These are phyloP conservation scores for Pulveroboletus sp. DNA, from an alignment of 768 basidiomycete genomes.

Conservation along the genomic window DNA sequence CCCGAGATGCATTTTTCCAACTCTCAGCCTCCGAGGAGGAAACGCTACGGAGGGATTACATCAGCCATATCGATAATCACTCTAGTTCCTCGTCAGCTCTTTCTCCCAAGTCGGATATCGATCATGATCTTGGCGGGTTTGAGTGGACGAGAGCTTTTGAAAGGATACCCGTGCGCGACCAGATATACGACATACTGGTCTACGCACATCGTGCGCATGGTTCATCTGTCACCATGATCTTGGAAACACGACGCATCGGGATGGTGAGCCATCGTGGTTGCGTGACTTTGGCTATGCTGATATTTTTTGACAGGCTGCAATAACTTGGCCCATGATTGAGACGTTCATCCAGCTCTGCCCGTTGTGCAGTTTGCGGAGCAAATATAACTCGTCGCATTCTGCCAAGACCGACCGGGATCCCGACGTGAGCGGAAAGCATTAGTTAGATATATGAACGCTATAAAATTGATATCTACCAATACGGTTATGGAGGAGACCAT, in stretches of 20 bases:
- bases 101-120: slow-evolving; percentile 19
- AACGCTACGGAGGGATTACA: slow-evolving; percentile 44
- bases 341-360: slow-evolving; percentile 63
- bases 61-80: slow-evolving; percentile 34
- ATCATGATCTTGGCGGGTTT: slow-evolving; percentile 27
- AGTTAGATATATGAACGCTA: neutral
- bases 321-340: slow-evolving; percentile 75
- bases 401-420: slow-evolving; percentile 16
- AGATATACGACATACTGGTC: slow-evolving; percentile 65
- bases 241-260: slow-evolving; percentile 52
- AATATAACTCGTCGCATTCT: slow-evolving; percentile 24
- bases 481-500: neutral
- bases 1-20: slow-evolving; percentile 56
- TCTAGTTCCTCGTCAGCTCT: slow-evolving; percentile 1
- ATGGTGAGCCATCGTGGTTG: slow-evolving; percentile 44
- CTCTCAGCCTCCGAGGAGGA: slow-evolving; percentile 49
- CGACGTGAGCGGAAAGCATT: slow-evolving; percentile 23
- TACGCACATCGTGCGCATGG: slow-evolving; percentile 62
- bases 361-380: slow-evolving; percentile 42
- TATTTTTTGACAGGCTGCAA: slow-evolving; percentile 45
- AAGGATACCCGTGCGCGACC: slow-evolving; percentile 58
- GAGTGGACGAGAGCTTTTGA: slow-evolving; percentile 46
- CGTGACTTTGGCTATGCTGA: neutral
- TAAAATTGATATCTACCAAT: neutral
- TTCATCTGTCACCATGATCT: slow-evolving; percentile 50